Evolutionary conservation across 2,329 filamentous ascomycete genomes (phyloP).

Genomic region (Epichloe amarillans): DNA sequence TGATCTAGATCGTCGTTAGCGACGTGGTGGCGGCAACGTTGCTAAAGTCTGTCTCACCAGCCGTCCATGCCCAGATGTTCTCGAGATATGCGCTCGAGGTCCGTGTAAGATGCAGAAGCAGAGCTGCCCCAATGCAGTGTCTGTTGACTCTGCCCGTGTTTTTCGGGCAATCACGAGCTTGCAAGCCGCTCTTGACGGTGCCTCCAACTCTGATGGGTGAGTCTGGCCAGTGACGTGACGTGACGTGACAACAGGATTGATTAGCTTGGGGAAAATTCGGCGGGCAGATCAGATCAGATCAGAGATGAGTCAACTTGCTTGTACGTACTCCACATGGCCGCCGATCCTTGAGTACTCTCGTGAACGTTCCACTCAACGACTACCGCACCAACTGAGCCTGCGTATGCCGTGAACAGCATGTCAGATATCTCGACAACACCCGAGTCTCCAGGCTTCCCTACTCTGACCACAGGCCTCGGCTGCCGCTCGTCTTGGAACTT

Average conservation of each 20-base stretch:
- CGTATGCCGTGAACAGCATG: slow-evolving; percentile 47
- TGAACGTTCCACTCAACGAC: slow-evolving; percentile 53
- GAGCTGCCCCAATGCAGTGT: slow-evolving; percentile 46
- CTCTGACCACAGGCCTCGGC: slow-evolving; percentile 42
- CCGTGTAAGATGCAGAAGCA: slow-evolving; percentile 32
- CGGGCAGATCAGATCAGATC: no score
- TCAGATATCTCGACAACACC: slow-evolving; percentile 51
- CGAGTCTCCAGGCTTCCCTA: slow-evolving; percentile 41
- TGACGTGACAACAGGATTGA: no score
- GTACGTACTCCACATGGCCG: slow-evolving; percentile 34
- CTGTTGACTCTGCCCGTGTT: slow-evolving; percentile 17
- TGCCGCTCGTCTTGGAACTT: slow-evolving; percentile 35
- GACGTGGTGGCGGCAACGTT: not conserved
- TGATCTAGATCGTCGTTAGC: not conserved
- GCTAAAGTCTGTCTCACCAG: slow-evolving; percentile 36
- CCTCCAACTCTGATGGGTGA: slow-evolving; percentile 35
- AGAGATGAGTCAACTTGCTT: not conserved
- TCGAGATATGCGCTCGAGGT: slow-evolving; percentile 34
- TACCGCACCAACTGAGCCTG: slow-evolving; percentile 44
- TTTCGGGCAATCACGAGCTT: slow-evolving; percentile 11
- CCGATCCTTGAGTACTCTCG: slow-evolving; percentile 21
- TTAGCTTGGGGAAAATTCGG: no score
- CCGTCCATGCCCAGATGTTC: slow-evolving; percentile 52
- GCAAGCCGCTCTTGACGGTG: slow-evolving; percentile 9
- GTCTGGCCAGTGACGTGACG: slow-evolving; percentile 11